Percentiles rank a stretch among this genome's conserved stretches.
Conservation (phyloP, 306 rosid species). For the Medicago lupulina region DNA sequence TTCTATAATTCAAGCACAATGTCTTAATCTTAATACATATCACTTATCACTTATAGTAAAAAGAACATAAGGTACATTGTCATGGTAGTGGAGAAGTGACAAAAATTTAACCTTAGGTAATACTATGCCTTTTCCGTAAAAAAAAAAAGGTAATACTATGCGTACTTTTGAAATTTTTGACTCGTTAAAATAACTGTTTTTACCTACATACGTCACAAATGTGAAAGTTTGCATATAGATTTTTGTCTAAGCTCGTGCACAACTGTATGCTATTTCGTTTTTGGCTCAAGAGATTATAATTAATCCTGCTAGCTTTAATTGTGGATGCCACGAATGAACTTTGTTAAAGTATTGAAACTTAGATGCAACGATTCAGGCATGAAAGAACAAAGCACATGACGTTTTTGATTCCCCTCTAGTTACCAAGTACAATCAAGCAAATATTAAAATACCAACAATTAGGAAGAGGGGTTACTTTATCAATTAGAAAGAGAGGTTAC, state of each 20-base stretch:
- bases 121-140: no score
- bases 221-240: neutral
- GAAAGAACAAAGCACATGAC: slow-evolving; percentile 11
- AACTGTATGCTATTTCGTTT: neutral
- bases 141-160: no score
- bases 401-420: slow-evolving; percentile 22
- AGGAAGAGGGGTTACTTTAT: no score
- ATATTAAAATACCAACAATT: slow-evolving; percentile 6
- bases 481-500: neutral
- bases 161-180: no score
- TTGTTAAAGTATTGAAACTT: slow-evolving; percentile 4
- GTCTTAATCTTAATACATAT: no score
- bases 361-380: slow-evolving; percentile 5
- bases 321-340: slow-evolving; percentile 45
- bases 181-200: no score
- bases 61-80: no score
- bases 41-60: no score
- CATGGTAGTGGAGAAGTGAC: no score
- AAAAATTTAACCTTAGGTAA: no score
- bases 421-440: slow-evolving; percentile 18
- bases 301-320: neutral
- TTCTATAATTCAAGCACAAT: no score
- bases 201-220: no score
- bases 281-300: neutral
- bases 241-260: slow-evolving; percentile 8